Conservation (phyloP, 192 early-diverging fungal genomes). For the Rhizoclosmatium sp. region DNA sequence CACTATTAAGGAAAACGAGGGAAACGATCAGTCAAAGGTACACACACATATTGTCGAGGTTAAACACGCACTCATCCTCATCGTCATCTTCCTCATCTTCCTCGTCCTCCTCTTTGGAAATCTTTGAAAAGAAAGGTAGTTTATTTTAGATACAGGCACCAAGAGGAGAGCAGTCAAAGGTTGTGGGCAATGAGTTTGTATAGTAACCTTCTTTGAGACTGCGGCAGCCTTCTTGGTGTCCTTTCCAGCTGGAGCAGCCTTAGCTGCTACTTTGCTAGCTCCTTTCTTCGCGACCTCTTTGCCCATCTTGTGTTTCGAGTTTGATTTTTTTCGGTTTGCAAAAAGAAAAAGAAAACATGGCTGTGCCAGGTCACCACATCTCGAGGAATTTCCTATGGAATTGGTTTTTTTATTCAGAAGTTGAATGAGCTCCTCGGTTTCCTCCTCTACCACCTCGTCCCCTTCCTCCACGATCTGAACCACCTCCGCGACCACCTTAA, state of each 20-base stretch:
- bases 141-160: not conserved
- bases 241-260: not conserved
- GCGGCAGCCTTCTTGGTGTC: constrained; percentile 1
- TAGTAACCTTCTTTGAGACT: constrained; percentile 22
- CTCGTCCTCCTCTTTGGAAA: not conserved
- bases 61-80: not conserved
- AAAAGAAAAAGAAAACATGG: constrained; percentile 9
- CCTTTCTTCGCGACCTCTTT: constrained; percentile 21
- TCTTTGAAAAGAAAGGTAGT: constrained; percentile 3
- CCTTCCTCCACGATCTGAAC: not conserved
- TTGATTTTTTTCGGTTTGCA: constrained; percentile 3
- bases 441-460: not conserved
- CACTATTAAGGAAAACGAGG: not conserved
- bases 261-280: not conserved
- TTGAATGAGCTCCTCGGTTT: not conserved
- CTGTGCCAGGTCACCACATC: no score
- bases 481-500: not conserved
- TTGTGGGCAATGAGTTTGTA: not conserved
- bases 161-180: not conserved
- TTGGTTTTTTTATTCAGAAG: not conserved
- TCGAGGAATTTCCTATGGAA: no score
- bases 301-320: constrained; percentile 10
- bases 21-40: not conserved
- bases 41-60: not conserved
- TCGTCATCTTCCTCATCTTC: constrained; percentile 9